Evolutionary conservation across 2,329 filamentous ascomycete species (phyloP).

Genomic region (Elsinoe necatrix): DNA sequence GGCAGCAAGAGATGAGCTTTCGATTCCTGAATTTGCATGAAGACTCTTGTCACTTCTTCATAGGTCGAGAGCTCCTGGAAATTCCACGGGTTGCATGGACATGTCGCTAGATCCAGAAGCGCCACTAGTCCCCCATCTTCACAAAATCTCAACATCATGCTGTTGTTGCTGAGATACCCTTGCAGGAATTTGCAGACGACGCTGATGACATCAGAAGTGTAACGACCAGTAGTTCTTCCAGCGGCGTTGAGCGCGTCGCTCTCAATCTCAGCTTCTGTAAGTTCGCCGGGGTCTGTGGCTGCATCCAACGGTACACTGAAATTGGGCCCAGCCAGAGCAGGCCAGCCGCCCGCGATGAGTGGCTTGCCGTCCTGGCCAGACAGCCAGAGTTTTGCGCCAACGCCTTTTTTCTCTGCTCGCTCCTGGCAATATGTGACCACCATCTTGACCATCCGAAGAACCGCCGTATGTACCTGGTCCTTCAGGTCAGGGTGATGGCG

Average conservation of each 20-base stretch:
- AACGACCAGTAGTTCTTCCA: conserved; percentile 15
- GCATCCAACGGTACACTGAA: neutral
- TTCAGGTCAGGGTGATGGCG: conserved; percentile 85
- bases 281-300: neutral
- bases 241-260: conserved; percentile 15
- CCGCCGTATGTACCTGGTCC: conserved; percentile 69
- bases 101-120: conserved; percentile 72
- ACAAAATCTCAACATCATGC: conserved; percentile 65
- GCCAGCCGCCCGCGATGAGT: conserved; percentile 50
- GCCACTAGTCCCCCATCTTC: conserved; percentile 72
- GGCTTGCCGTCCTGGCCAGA: conserved; percentile 47
- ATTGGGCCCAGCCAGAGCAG: conserved; percentile 30
- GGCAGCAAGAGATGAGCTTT: conserved; percentile 75
- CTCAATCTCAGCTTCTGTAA: conserved; percentile 15
- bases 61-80: conserved; percentile 60
- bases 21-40: conserved; percentile 70
- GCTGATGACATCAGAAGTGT: conserved; percentile 42
- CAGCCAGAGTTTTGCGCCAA: conserved; percentile 71
- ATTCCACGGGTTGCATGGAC: conserved; percentile 69
- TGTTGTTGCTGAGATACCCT: conserved; percentile 66
- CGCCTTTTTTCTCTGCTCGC: conserved; percentile 59
- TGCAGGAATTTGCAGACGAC: conserved; percentile 69
- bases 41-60: conserved; percentile 62
- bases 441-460: conserved; percentile 79
- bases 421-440: conserved; percentile 65